Conservation (phyloP, 75 land plant species). For the Adiantum capillusveneris region DNA sequence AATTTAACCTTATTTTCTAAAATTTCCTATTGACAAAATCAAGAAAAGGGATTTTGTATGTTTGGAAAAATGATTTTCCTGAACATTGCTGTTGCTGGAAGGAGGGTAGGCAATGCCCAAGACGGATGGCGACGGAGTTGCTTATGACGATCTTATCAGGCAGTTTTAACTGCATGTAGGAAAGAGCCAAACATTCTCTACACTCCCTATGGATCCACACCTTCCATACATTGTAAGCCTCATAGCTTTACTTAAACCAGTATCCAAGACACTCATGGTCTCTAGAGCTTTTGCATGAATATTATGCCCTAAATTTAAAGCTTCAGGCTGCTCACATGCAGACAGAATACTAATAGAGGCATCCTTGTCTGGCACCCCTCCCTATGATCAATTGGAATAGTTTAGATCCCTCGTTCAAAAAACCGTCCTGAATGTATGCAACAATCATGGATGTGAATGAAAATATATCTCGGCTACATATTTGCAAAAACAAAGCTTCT, state of each 20-base stretch:
- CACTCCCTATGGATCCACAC: slow-evolving; percentile 24
- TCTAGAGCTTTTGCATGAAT: slow-evolving; percentile 23
- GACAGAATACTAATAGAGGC: slow-evolving; percentile 19
- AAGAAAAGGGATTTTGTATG: no score
- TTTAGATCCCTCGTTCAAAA: slow-evolving; percentile 12
- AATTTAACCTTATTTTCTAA: no score
- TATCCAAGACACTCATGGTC: slow-evolving; percentile 14
- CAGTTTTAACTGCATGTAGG: no score
- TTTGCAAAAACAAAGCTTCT: slow-evolving; percentile 12
- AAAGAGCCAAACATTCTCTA: slow-evolving; percentile 25
- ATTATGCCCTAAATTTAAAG: slow-evolving; percentile 14
- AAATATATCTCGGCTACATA: slow-evolving; percentile 23
- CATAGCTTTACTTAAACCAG: slow-evolving; percentile 28
- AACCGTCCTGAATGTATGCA: slow-evolving; percentile 18
- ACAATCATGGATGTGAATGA: slow-evolving; percentile 39
- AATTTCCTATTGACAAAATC: no score
- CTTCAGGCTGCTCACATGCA: slow-evolving; percentile 17
- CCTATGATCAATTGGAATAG: slow-evolving; percentile 14
- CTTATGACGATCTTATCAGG: no score
- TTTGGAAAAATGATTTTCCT: no score
- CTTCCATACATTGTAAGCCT: slow-evolving; percentile 44
- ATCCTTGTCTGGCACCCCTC: slow-evolving; percentile 11
- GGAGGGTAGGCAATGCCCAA: no score
- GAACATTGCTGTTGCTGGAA: no score
- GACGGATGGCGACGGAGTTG: no score